Evolutionary conservation across 345 rosid species (phyloP).

Genomic region (Firmiana major): DNA sequence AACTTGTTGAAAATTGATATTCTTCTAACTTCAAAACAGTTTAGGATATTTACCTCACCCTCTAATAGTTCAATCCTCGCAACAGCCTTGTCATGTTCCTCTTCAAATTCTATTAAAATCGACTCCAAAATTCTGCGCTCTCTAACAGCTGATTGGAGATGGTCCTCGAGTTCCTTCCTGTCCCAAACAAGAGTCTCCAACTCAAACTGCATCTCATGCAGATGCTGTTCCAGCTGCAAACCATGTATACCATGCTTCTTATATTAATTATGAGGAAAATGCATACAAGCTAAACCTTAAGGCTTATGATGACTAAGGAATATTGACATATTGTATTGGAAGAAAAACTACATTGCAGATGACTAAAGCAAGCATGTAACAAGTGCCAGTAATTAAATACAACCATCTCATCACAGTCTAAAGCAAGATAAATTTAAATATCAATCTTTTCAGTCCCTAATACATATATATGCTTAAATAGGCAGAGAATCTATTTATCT

Average conservation of each 20-base stretch:
- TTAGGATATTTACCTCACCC: constrained; percentile 46
- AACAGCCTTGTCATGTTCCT: constrained; percentile 51
- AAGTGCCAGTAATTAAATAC: background rate
- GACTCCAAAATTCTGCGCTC: constrained; percentile 52
- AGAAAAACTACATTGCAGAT: background rate
- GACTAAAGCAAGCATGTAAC: background rate
- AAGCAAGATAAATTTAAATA: background rate
- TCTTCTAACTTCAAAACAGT: background rate
- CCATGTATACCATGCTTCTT: background rate
- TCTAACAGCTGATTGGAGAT: constrained; percentile 42
- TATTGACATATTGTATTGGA: background rate
- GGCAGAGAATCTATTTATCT: background rate
- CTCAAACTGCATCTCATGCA: constrained; percentile 46
- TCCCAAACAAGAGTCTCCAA: constrained; percentile 53
- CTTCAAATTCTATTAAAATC: constrained; percentile 61
- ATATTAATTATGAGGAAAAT: background rate
- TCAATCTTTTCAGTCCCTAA: background rate
- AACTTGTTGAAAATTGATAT: background rate
- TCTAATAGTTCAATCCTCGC: constrained; percentile 53
- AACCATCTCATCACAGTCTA: background rate
- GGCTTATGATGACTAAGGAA: background rate
- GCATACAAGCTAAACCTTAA: background rate
- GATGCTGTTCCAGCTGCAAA: constrained; percentile 66
- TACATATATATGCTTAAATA: background rate
- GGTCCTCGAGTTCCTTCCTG: constrained; percentile 52